These are phyloP conservation scores for Blepharisma japonicum DNA, from an alignment of 73 alveolate genomes.

Conservation along the genomic window DNA sequence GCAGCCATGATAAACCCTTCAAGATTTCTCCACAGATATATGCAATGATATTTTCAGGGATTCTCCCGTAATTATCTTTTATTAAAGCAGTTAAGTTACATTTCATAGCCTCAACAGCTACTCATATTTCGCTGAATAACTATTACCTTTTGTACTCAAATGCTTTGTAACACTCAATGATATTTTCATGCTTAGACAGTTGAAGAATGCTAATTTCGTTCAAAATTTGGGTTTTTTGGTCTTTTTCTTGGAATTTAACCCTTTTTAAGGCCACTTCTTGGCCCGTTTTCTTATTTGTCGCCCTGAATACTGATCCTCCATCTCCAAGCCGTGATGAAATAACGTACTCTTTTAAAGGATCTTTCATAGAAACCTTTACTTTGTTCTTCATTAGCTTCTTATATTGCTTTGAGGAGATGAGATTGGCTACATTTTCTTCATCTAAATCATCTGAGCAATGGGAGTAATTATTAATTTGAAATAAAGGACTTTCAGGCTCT, in stretches of 20 bases:
- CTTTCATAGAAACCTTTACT: too few species aligned
- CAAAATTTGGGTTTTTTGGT: background rate
- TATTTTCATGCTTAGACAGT: background rate
- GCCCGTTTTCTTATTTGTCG: too few species aligned
- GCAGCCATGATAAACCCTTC: constrained; percentile 41
- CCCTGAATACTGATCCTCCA: too few species aligned
- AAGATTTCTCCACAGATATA: constrained; percentile 47
- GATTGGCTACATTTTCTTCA: too few species aligned
- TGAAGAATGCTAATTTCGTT: constrained; percentile 20
- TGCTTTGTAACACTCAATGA: background rate
- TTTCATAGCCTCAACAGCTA: constrained; percentile 3
- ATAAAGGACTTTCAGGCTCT: too few species aligned
- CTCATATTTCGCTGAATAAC: background rate
- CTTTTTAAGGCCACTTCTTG: background rate
- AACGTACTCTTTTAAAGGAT: too few species aligned
- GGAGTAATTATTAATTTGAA: too few species aligned
- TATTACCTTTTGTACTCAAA: background rate
- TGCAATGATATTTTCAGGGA: constrained; percentile 40
- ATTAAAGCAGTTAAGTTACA: background rate
- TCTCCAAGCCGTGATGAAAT: too few species aligned
- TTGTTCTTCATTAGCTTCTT: too few species aligned
- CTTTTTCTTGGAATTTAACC: background rate
- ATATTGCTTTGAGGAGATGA: too few species aligned
- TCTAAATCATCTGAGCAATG: too few species aligned
- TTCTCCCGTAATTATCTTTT: background rate